A percentile compares a stretch with the other conserved stretches of the same genome.
Conservation (phyloP, 1,139 yeast species). For the Blastobotrys illinoisensis region DNA sequence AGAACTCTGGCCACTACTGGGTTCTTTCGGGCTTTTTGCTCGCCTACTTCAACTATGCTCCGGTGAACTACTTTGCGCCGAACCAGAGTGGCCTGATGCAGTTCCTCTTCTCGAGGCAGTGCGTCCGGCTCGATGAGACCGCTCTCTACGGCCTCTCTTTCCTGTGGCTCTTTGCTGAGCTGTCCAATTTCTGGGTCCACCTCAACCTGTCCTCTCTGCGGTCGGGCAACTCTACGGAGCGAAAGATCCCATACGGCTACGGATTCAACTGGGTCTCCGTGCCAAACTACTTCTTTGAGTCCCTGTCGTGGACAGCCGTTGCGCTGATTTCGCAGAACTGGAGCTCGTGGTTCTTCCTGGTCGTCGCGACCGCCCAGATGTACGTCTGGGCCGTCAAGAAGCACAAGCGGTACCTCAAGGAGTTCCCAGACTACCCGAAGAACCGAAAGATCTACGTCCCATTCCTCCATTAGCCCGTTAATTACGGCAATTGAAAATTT, state of each 20-base stretch:
- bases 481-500: too few relatives aligned
- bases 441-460: slow-evolving; percentile 65
- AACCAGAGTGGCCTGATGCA: slow-evolving; percentile 18
- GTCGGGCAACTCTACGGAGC: slow-evolving; percentile 40
- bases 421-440: slow-evolving; percentile 74
- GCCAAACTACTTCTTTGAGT: slow-evolving; percentile 91
- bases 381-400: slow-evolving; percentile 71
- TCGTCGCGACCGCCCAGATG: slow-evolving; percentile 75
- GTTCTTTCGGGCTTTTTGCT: slow-evolving; percentile 70
- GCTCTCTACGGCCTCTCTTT: slow-evolving; percentile 22
- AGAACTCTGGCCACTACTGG: slow-evolving; percentile 92
- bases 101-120: slow-evolving; percentile 28
- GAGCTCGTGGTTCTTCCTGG: slow-evolving; percentile 64
- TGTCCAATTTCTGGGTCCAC: slow-evolving; percentile 70
- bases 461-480: slow-evolving; percentile 41
- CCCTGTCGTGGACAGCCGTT: slow-evolving; percentile 64
- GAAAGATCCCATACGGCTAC: slow-evolving; percentile 49
- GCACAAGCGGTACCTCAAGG: slow-evolving; percentile 59
- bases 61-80: slow-evolving; percentile 35
- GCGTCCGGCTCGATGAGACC: slow-evolving; percentile 19
- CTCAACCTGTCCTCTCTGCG: slow-evolving; percentile 53
- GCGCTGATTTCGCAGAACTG: slow-evolving; percentile 71
- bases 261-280: slow-evolving; percentile 41
- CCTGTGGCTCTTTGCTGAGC: slow-evolving; percentile 61
- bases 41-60: slow-evolving; percentile 66